These are phyloP conservation scores for Melocanna baccifera DNA, from an alignment of 176 grass and related monocot genomes.

Conservation along the genomic window DNA sequence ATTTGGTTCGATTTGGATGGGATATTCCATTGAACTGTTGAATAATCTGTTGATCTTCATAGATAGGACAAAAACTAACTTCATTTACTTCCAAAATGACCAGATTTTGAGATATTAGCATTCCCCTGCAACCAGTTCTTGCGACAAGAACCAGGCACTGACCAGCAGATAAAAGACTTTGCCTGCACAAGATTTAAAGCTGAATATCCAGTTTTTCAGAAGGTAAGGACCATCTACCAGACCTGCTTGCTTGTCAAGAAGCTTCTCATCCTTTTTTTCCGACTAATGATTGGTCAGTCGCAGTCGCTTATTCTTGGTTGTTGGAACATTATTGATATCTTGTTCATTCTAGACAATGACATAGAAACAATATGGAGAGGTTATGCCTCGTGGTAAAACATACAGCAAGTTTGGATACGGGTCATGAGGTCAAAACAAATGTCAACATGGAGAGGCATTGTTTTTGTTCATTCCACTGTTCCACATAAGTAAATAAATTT, in stretches of 20 bases:
- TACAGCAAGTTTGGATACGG: background rate
- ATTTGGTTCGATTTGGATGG: background rate
- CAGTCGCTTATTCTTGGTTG: background rate
- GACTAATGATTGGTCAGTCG: background rate
- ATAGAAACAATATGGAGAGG: background rate
- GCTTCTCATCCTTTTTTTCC: background rate
- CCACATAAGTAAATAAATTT: background rate
- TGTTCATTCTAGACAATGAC: background rate
- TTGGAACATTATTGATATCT: background rate
- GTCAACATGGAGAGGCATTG: background rate
- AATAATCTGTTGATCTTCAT: background rate
- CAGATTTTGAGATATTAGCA: constrained; percentile 96
- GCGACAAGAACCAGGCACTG: constrained; percentile 69
- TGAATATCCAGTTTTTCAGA: constrained; percentile 91
- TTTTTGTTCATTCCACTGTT: background rate
- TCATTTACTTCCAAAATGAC: constrained; percentile 8
- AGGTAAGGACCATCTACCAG: constrained; percentile 47
- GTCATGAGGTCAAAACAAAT: background rate
- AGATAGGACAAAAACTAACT: constrained; percentile 8
- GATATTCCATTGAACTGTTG: background rate
- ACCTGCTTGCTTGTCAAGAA: constrained; percentile 1
- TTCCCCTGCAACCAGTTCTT: constrained; percentile 98
- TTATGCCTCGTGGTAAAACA: background rate
- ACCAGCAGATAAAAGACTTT: constrained; percentile 68
- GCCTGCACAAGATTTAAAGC: constrained; percentile 92